Evolutionary conservation across 768 basidiomycete genomes (phyloP).

Genomic region (Suillus brevipes): DNA sequence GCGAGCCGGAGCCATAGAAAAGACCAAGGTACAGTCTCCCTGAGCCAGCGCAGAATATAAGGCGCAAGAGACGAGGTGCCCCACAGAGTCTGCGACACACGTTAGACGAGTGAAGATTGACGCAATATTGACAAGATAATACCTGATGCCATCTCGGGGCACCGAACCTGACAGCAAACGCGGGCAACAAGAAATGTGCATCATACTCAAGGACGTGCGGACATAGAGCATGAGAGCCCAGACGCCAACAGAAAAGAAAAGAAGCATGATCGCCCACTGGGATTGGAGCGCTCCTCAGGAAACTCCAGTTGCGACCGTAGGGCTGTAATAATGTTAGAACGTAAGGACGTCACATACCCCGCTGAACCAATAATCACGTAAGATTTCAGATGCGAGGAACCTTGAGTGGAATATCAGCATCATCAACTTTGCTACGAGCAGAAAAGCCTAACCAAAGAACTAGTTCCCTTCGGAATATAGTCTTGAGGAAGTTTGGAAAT

Average conservation of each 20-base stretch:
- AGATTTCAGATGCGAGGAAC: conserved; percentile 88
- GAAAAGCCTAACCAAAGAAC: conserved; percentile 66
- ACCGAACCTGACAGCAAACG: conserved; percentile 93
- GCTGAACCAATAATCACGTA: conserved; percentile 92
- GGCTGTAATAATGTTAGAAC: conserved; percentile 47
- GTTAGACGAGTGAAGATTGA: not conserved
- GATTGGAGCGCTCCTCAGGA: conserved; percentile 85
- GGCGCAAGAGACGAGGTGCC: conserved; percentile 91
- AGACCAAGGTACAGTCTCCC: conserved; percentile 88
- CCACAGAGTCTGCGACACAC: conserved; percentile 73
- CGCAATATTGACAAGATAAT: conserved; percentile 13
- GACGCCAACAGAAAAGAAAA: conserved; percentile 84
- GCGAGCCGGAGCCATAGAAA: conserved; percentile 93
- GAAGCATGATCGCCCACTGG: conserved; percentile 81
- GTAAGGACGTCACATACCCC: conserved; percentile 51
- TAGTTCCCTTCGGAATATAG: conserved; percentile 85
- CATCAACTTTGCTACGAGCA: not conserved
- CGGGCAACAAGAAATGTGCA: conserved; percentile 92
- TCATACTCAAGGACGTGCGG: conserved; percentile 85
- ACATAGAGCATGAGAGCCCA: conserved; percentile 77
- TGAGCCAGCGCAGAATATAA: conserved; percentile 90
- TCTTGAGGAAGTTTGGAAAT: conserved; percentile 89
- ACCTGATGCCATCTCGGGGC: conserved; percentile 95
- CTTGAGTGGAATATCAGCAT: conserved; percentile 20
- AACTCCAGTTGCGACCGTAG: conserved; percentile 93